Conservation (phyloP, 2,329 filamentous ascomycete species). For the Penicillium sp. region DNA sequence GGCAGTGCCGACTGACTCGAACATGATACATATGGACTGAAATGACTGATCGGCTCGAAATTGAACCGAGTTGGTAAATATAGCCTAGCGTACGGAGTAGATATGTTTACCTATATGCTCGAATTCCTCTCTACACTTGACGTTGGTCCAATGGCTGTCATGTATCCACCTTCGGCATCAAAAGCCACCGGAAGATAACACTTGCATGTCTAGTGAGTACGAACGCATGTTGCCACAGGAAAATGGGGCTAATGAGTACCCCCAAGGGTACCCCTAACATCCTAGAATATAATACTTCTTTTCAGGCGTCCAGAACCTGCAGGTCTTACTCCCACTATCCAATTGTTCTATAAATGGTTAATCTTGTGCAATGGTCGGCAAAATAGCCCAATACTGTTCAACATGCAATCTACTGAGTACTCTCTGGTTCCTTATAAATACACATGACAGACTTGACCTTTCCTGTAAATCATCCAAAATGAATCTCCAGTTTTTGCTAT, state of each 20-base stretch:
- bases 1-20: too few species aligned
- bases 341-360: neutral
- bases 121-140: too few species aligned
- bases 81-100: neutral
- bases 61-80: too few species aligned
- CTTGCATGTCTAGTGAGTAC: neutral
- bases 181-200: neutral
- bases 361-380: neutral
- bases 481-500: conserved; percentile 6
- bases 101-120: neutral
- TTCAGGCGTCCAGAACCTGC: neutral
- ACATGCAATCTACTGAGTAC: neutral
- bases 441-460: neutral
- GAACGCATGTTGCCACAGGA: neutral
- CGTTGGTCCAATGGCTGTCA: too few species aligned
- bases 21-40: too few species aligned
- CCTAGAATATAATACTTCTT: neutral
- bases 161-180: neutral
- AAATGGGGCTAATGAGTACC: neutral
- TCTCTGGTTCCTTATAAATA: neutral
- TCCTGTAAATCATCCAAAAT: neutral
- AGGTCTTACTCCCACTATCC: neutral
- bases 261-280: neutral
- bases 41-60: too few species aligned
- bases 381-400: neutral